A percentile compares a stretch with the other conserved stretches of the same genome.
These are phyloP conservation scores for Xylariaceae sp. DNA, from an alignment of 2,329 filamentous ascomycete species.

Conservation along the genomic window DNA sequence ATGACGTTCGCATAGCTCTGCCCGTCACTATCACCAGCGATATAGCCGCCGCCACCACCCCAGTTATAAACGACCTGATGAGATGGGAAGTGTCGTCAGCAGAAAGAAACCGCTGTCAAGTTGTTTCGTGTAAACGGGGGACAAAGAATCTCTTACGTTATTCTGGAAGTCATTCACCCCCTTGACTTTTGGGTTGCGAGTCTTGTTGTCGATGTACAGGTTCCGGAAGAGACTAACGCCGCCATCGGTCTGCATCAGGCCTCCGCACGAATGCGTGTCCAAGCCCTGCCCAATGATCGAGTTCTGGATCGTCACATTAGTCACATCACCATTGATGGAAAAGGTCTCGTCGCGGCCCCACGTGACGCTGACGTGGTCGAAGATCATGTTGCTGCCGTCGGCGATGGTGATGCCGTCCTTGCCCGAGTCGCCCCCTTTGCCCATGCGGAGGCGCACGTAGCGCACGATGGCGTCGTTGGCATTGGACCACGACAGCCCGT, in stretches of 20 bases:
- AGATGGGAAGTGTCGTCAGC: neutral
- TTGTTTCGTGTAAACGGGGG: too few relatives aligned
- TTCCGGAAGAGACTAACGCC: conserved; percentile 60
- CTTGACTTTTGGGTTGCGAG: conserved; percentile 63
- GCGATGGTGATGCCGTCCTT: conserved; percentile 63
- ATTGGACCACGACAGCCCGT: conserved; percentile 59
- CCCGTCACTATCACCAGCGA: conserved; percentile 57
- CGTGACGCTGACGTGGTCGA: conserved; percentile 60
- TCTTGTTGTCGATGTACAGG: conserved; percentile 64
- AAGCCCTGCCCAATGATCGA: conserved; percentile 61
- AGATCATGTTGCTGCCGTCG: conserved; percentile 60
- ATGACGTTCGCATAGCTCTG: conserved; percentile 58
- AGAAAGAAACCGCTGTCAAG: too few relatives aligned
- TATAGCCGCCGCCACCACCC: conserved; percentile 61
- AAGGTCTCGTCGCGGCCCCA: conserved; percentile 65
- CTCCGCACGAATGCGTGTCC: conserved; percentile 59
- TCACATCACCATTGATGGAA: conserved; percentile 54
- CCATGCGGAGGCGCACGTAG: conserved; percentile 63
- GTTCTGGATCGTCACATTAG: conserved; percentile 59
- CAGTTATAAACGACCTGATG: conserved; percentile 62
- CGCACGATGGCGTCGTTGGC: conserved; percentile 60
- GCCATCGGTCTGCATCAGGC: conserved; percentile 57
- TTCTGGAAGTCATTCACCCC: conserved; percentile 61
- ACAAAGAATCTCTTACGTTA: conserved; percentile 41
- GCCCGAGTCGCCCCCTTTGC: conserved; percentile 54